These are phyloP conservation scores for Solanum okadae DNA, from an alignment of 257 asterid genomes.

Conservation along the genomic window DNA sequence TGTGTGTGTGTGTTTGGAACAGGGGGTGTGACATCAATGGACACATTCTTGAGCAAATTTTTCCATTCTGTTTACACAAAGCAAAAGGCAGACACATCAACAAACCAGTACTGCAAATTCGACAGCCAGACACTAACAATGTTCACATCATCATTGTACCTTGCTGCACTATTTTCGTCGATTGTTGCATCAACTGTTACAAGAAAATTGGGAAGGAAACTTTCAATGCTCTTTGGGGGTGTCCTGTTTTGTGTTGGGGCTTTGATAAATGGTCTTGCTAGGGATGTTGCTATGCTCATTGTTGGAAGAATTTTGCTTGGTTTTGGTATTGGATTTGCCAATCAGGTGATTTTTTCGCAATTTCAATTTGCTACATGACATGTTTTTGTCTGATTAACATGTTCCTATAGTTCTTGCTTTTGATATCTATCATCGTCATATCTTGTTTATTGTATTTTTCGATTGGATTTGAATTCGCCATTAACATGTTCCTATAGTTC, in stretches of 20 bases:
- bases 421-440: neutral
- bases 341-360: slow-evolving; percentile 35
- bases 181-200: slow-evolving; percentile 61
- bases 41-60: slow-evolving; percentile 45
- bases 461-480: neutral
- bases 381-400: neutral
- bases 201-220: slow-evolving; percentile 48
- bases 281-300: slow-evolving; percentile 53
- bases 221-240: slow-evolving; percentile 74
- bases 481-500: neutral
- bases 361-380: neutral
- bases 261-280: slow-evolving; percentile 57
- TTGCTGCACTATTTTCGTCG: slow-evolving; percentile 74
- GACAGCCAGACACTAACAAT: slow-evolving; percentile 59
- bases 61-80: slow-evolving; percentile 48
- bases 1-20: neutral
- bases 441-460: neutral
- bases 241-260: slow-evolving; percentile 66
- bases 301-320: slow-evolving; percentile 79
- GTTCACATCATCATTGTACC: slow-evolving; percentile 77
- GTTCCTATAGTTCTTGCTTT: neutral
- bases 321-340: slow-evolving; percentile 79
- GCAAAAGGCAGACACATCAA: slow-evolving; percentile 28
- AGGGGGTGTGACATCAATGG: slow-evolving; percentile 94
- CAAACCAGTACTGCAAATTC: slow-evolving; percentile 77